Evolutionary conservation across 2,329 filamentous ascomycete genomes (phyloP).

Genomic region (Lasiodiplodia sp.): DNA sequence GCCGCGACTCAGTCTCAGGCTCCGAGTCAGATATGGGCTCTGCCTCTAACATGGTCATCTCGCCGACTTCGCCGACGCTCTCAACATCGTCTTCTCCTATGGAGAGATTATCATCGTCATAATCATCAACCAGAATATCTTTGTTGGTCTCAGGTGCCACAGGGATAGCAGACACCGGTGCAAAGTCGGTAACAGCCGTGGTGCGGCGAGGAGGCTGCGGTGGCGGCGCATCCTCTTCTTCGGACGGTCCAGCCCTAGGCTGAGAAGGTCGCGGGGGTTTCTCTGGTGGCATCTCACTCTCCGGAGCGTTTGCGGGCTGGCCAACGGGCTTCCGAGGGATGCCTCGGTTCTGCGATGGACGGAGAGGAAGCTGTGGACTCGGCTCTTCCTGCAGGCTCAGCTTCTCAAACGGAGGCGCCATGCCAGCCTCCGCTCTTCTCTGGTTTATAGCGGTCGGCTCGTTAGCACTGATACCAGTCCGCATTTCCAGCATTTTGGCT

Average conservation of each 20-base stretch:
- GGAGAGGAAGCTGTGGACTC: constrained; percentile 1
- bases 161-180: background rate
- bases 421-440: background rate
- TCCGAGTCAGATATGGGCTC: constrained; percentile 19
- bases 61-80: background rate
- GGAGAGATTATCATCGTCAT: constrained; percentile 12
- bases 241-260: background rate
- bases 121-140: background rate
- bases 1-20: background rate
- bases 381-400: background rate
- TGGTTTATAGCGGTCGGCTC: background rate
- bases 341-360: background rate
- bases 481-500: constrained; percentile 25
- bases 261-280: constrained; percentile 16
- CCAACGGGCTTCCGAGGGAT: constrained; percentile 15
- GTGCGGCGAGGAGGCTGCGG: background rate
- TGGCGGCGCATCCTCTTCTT: background rate
- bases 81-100: constrained; percentile 6
- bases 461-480: background rate
- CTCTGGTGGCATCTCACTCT: constrained; percentile 4
- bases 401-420: background rate
- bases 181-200: background rate
- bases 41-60: constrained; percentile 24
- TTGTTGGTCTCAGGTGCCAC: background rate
- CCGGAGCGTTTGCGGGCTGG: background rate